Evolutionary conservation across 108 stramenopile species (phyloP), one percentile per base, ranked within the genome.

Genomic region (Cyclotella kingstonii): DNA sequence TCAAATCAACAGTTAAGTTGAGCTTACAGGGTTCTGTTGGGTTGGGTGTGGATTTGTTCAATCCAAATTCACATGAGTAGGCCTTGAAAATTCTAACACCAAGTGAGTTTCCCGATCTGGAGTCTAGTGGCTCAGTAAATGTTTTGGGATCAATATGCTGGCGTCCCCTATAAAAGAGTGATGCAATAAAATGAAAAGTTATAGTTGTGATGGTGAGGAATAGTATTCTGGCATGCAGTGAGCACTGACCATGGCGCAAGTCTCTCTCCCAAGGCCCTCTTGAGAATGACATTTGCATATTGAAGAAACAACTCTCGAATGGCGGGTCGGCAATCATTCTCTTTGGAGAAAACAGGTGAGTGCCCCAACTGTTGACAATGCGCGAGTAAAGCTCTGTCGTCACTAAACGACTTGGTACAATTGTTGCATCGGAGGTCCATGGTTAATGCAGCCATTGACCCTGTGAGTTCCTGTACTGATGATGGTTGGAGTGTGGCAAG

Each of bases 21-120:
- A 85, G 68, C 10, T 35, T 38, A 35, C 63, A 72, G 2, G 30
- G 17, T 18, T 14, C 44, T 4, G 44, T 50, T 2, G 43, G 48
- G 14, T 65, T 43, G 11, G 39, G 10, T 6, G 9, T 46, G 11
- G 41, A 39, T 23, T 65, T 68, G 38, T 69, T 63, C 0, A 79
- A 36, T 19, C 71, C 71, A 39, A 85, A 85, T 51, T 79, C 56
- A 57, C 76, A 77, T 1, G 51, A 52, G 55, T 48, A 82, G 15
- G 84, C 84, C 44, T 68, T 54, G 61, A 77, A 85, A 22, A 85
- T 75, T 3, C 50, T 54, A 6, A 82, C 78, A 4, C 84, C 84
- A 5, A 81, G 63, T 4, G 51, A 33, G 3, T 54, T 52, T 12
- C 76, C 73, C n/a, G 60, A 46, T 27, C 54, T 53, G 7, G 36